Percentiles rank a stretch among this genome's conserved stretches.
phyloP scores from a whole-genome alignment of 805 yeast genomes.

The Kodamaea leandrae region DNA sequence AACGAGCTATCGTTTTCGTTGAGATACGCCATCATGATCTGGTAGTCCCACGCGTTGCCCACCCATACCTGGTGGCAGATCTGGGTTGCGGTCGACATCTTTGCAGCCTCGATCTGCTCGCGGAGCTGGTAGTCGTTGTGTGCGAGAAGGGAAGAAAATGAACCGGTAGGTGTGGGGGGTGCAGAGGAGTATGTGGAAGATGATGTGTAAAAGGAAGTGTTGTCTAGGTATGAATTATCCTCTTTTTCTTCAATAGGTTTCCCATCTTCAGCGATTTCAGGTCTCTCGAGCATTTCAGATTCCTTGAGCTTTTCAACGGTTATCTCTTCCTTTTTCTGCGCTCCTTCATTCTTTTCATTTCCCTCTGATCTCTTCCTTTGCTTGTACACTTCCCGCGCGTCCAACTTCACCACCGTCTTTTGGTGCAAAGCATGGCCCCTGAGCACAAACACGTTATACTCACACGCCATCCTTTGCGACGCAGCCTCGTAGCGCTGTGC shows the following conservation, averaged over 20 bases:
- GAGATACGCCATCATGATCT: constrained; percentile 29
- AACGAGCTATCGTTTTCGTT: constrained; percentile 13
- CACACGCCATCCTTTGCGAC: constrained; percentile 1
- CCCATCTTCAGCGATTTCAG: too few species aligned
- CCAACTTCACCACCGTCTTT: background rate
- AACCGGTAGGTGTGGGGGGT: background rate
- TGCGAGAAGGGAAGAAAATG: background rate
- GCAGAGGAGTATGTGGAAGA: background rate
- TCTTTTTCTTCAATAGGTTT: too few species aligned
- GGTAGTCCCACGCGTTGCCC: constrained; percentile 79
- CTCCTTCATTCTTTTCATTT: background rate
- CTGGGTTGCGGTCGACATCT: constrained; percentile 77
- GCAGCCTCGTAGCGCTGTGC: constrained; percentile 33
- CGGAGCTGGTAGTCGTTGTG: constrained; percentile 46
- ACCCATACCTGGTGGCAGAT: constrained; percentile 59
- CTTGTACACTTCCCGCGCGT: constrained; percentile 5
- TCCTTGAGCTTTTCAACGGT: background rate
- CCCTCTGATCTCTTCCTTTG: background rate
- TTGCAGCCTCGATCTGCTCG: constrained; percentile 79
- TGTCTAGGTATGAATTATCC: too few species aligned
- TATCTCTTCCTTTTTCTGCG: background rate
- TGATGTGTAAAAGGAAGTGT: background rate
- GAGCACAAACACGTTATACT: constrained; percentile 23
- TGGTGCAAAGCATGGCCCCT: constrained; percentile 9
- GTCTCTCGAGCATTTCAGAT: background rate